Evolutionary conservation across 306 rosid genomes (phyloP).

Genomic region (Trifolium repens): DNA sequence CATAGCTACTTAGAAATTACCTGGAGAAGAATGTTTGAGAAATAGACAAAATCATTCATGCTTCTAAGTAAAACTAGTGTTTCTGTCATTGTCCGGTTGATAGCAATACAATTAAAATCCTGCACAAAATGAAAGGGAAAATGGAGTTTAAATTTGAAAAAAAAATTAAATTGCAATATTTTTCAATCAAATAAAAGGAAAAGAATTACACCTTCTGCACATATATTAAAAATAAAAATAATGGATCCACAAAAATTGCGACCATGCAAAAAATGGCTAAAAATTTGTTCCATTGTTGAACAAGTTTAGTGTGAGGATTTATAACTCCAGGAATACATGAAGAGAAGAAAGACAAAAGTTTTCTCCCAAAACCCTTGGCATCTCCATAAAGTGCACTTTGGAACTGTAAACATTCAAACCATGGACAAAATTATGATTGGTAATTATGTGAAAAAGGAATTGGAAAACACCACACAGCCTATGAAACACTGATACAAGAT

Average conservation of each 20-base stretch:
- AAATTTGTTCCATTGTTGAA: too few species aligned
- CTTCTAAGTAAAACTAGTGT: constrained; percentile 67
- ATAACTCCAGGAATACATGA: too few species aligned
- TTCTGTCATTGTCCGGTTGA: constrained; percentile 52
- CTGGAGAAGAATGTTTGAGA: constrained; percentile 80
- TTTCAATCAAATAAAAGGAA: constrained; percentile 7
- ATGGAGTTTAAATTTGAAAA: constrained; percentile 6
- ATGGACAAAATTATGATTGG: too few species aligned
- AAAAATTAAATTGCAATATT: constrained; percentile 1
- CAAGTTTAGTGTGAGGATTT: too few species aligned
- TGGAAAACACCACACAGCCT: too few species aligned
- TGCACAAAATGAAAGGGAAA: constrained; percentile 45
- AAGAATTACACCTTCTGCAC: constrained; percentile 51
- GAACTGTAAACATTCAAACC: constrained; percentile 43
- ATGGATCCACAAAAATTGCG: constrained; percentile 80
- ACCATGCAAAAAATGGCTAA: constrained; percentile 72
- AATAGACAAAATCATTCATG: constrained; percentile 70
- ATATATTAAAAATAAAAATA: constrained; percentile 73
- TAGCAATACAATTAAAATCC: constrained; percentile 62
- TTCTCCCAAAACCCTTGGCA: constrained; percentile 71
- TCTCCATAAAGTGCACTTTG: constrained; percentile 79
- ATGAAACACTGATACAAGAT: too few species aligned
- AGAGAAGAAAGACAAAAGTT: constrained; percentile 53
- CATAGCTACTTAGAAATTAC: constrained; percentile 43
- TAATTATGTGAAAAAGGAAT: too few species aligned